Base-by-base conservation (phyloP, 495 filamentous ascomycete genomes). In the Xanthoparmelia taractica region DNA sequence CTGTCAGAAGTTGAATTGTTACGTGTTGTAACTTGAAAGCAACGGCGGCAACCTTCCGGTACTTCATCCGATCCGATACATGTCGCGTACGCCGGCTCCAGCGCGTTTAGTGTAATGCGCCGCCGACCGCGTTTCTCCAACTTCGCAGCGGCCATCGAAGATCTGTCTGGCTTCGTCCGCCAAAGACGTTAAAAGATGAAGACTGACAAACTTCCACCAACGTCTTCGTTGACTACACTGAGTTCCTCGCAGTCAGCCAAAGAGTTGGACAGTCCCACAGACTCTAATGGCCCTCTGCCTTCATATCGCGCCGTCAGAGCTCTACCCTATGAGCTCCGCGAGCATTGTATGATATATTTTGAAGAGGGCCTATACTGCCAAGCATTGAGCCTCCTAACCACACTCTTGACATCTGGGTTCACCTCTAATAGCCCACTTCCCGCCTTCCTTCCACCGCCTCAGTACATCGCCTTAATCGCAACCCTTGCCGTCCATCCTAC, bases 281-380 rank as follows among this genome's bases (percentile, higher is more conserved):
- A 10, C 4, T 54, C 17, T 25, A 20, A 2, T n/a, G 29, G 50
- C 50, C 27, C 33, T 54, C 8, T 33, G 12, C 29, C 27, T 29
- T 54, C 50, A 54, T 54, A 54, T 34, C 50, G 50, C 17, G 50
- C 50, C 5, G 50, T 54, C 5, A 54, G 8, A 54, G 29, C 29
- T 33, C 6, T 91, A 1, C 83, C 87, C 0, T 83, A 79, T 57
- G 83, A 87, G 64, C 71, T 92, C 10, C 80, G 78, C 34, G 76
- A 85, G 50, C 84, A 90, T 67, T 84, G 81, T 55, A 82, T 82
- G 57, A 86, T 91, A 36, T 90, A 88, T 71, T 76, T 93, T 6
- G 89, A 92, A 69, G 90, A 93, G 70, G 78, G 84, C 43, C 81
- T 91, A 25, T 88, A 91, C 70, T 76, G 74, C 1, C 82, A 84